Evolutionary conservation across 208 protist species (phyloP), one percentile per base, ranked within the genome.

Genomic region (Leishmania arabica): DNA sequence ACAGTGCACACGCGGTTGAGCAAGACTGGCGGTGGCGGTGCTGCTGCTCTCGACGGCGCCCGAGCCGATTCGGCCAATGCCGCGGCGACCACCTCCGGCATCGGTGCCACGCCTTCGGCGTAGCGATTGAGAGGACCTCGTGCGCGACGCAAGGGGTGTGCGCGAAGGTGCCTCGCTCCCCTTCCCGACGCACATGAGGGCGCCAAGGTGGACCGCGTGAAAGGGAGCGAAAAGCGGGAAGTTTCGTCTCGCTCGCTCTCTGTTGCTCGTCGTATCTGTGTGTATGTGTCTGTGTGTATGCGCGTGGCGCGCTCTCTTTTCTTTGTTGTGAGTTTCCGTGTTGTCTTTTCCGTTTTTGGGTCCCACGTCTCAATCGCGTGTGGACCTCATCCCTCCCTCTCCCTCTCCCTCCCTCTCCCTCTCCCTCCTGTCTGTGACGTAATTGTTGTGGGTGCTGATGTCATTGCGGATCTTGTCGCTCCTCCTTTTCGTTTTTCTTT

Each of bases 1-100:
- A 93, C 91, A 42, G 85, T 95, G 56, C 87, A 93, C 72, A 75
- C 72, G 5, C 90, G 88, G 73, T 83, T 77, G 81, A 84, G 31
- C 83, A 92, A 87, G 81, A 37, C 68, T n/a, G 84, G 66, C 37
- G 58, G 76, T 70, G 80, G 66, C 56, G 76, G 76, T 65, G 80
- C 79, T 24, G 70, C 82, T 70, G 71, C 78, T 62, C 51, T 79
- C 11, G 84, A 79, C 21, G 77, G 64, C 24, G 60, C 77, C 21
- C 78, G 54, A 40, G 72, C 80, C 17, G 83, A 86, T n/a, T n/a
- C 69, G 9, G 70, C 54, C n/a, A 75, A 56, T 17, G 72, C 64
- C 11, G 72, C 78, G 17, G 45, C 79, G 31, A 37, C 69, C 11
- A 24, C 79, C 66, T 27, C 72, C 42, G 27, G 37, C 37, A 58